Evolutionary conservation across 2,329 filamentous ascomycete genomes (phyloP).

Genomic region (Delphinella strobiligena): DNA sequence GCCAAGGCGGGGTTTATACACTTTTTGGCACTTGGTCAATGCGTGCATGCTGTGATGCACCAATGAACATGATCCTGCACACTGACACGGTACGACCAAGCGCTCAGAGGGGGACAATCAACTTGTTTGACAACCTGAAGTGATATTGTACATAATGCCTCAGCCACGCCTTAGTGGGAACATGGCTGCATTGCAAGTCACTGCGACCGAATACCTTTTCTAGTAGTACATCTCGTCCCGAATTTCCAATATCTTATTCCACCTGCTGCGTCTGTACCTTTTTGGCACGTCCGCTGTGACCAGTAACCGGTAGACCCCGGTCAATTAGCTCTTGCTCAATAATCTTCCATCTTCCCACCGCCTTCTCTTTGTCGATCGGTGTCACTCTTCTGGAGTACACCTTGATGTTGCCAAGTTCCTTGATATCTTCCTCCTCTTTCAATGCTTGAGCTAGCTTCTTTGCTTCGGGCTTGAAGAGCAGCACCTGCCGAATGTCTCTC

Average conservation of each 20-base stretch:
- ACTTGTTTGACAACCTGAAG: no score
- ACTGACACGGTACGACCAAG: no score
- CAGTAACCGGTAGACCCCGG: conserved; percentile 48
- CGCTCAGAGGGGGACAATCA: no score
- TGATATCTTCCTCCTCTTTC: conserved; percentile 33
- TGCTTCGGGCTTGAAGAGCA: conserved; percentile 27
- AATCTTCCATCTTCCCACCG: conserved; percentile 66
- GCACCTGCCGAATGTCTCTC: conserved; percentile 23
- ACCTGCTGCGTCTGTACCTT: background rate
- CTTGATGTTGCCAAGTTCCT: conserved; percentile 55
- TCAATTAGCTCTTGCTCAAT: conserved; percentile 58
- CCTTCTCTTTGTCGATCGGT: conserved; percentile 58
- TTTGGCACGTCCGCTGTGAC: conserved; percentile 14
- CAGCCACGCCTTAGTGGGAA: no score
- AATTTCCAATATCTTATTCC: background rate
- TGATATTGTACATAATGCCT: no score
- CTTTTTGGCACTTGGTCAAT: no score
- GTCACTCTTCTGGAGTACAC: conserved; percentile 54
- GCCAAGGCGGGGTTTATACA: no score
- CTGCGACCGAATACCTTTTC: no score
- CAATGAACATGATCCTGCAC: no score
- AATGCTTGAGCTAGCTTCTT: conserved; percentile 53
- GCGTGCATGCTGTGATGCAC: no score
- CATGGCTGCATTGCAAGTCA: no score
- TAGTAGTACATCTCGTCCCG: no score